Evolutionary conservation across 1,284 basidiomycete genomes (phyloP).

Genomic region (Bjerkandera adusta): DNA sequence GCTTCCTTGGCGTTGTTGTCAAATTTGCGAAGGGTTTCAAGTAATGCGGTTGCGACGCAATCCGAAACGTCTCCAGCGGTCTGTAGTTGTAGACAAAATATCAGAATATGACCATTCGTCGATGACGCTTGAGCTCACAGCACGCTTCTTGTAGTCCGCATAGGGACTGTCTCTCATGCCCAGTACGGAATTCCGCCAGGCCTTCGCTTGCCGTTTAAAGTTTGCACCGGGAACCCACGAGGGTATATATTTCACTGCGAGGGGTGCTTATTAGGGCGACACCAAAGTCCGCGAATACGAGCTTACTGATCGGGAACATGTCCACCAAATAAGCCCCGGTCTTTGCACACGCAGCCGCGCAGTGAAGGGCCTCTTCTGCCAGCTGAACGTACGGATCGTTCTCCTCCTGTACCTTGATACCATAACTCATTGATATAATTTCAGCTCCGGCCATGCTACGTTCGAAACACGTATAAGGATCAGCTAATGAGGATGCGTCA

Average conservation of each 20-base stretch:
- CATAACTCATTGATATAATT: slow-evolving; percentile 27
- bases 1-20: slow-evolving; percentile 13
- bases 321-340: slow-evolving; percentile 21
- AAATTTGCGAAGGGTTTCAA: slow-evolving; percentile 11
- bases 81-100: slow-evolving; percentile 4
- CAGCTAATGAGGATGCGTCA: neutral
- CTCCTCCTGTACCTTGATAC: slow-evolving; percentile 24
- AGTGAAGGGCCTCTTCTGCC: slow-evolving; percentile 20
- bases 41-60: slow-evolving; percentile 13
- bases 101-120: neutral
- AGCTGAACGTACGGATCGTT: slow-evolving; percentile 24
- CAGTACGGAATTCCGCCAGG: slow-evolving; percentile 14
- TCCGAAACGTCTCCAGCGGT: slow-evolving; percentile 17
- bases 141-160: slow-evolving; percentile 13
- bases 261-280: neutral
- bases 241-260: neutral
- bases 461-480: neutral
- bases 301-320: slow-evolving; percentile 22
- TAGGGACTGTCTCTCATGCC: slow-evolving; percentile 20
- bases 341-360: slow-evolving; percentile 1
- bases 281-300: neutral
- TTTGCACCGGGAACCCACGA: slow-evolving; percentile 12
- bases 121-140: slow-evolving; percentile 15
- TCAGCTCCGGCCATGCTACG: slow-evolving; percentile 22
- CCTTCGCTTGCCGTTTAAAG: slow-evolving; percentile 23